Conservation (phyloP, 2,329 filamentous ascomycete species). For the Sporothrix variecibatus region DNA sequence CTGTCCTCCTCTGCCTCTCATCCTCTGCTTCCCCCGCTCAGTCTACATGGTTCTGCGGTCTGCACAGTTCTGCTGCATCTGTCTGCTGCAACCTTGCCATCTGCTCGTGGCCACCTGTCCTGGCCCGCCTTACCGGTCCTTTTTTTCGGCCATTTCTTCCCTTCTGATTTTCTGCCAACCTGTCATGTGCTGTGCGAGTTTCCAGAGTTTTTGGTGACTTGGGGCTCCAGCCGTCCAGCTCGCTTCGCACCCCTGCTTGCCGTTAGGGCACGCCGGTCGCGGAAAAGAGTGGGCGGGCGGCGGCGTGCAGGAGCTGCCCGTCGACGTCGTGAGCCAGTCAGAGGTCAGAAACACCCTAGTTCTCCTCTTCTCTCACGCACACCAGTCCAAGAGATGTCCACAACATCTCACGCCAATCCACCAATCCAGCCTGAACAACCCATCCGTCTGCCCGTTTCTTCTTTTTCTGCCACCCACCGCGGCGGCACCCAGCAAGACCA, state of each 20-base stretch:
- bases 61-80: not conserved
- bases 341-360: not conserved
- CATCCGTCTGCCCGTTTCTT: slow-evolving; percentile 18
- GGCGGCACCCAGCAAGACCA: slow-evolving; percentile 13
- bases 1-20: not conserved
- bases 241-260: slow-evolving; percentile 16
- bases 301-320: not conserved
- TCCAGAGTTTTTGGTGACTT: not conserved
- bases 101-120: not conserved
- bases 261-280: slow-evolving; percentile 24
- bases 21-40: not conserved
- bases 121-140: not conserved
- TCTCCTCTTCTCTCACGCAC: slow-evolving; percentile 1
- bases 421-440: slow-evolving; percentile 28
- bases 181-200: not conserved
- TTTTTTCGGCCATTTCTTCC: not conserved
- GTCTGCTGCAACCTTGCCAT: not conserved
- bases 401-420: not conserved
- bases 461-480: slow-evolving; percentile 9
- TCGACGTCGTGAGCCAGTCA: not conserved
- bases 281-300: slow-evolving; percentile 25
- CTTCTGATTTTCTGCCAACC: too few species aligned
- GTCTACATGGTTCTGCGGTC: not conserved
- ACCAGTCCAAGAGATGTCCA: not conserved
- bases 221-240: not conserved